A percentile compares a stretch with the other conserved stretches of the same genome.
phyloP scores from a whole-genome alignment of 495 filamentous ascomycete genomes.

The Hypomontagnella monticulosa region DNA sequence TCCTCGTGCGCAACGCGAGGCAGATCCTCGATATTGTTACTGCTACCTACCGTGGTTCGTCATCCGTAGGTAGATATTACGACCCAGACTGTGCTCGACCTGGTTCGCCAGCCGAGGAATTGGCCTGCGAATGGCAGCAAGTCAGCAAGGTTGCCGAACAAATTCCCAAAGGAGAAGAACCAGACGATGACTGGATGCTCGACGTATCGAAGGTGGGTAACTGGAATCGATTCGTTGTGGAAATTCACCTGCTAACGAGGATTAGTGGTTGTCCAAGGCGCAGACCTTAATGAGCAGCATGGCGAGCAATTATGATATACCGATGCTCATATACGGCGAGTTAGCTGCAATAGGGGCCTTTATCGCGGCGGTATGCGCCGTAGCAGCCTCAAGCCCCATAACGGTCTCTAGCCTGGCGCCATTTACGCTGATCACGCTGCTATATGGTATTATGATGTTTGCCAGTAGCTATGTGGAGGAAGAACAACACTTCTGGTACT shows the following conservation, averaged over 20 bases:
- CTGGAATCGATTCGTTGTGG: constrained; percentile 4
- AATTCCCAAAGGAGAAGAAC: constrained; percentile 2
- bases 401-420: constrained; percentile 35
- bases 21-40: constrained; percentile 80
- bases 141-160: constrained; percentile 42
- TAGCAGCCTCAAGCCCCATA: constrained; percentile 27
- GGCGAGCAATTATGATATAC: constrained; percentile 88
- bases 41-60: constrained; percentile 69
- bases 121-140: constrained; percentile 73
- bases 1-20: constrained; percentile 77
- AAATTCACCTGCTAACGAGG: constrained; percentile 18
- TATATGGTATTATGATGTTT: constrained; percentile 92
- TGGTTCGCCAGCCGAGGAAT: constrained; percentile 61
- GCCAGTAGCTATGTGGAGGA: constrained; percentile 97
- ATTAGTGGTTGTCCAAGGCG: constrained; percentile 71
- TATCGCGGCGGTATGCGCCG: constrained; percentile 37
- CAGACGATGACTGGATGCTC: constrained; percentile 39
- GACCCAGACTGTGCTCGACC: constrained; percentile 55
- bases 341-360: constrained; percentile 32
- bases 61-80: constrained; percentile 55
- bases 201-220: constrained; percentile 44
- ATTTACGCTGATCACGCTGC: constrained; percentile 54
- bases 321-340: constrained; percentile 50
- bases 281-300: constrained; percentile 83
- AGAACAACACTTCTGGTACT: constrained; percentile 99